Evolutionary conservation across 805 yeast species (phyloP), one percentile per base, ranked within the genome.

Genomic region (Candida sphagnicola): DNA sequence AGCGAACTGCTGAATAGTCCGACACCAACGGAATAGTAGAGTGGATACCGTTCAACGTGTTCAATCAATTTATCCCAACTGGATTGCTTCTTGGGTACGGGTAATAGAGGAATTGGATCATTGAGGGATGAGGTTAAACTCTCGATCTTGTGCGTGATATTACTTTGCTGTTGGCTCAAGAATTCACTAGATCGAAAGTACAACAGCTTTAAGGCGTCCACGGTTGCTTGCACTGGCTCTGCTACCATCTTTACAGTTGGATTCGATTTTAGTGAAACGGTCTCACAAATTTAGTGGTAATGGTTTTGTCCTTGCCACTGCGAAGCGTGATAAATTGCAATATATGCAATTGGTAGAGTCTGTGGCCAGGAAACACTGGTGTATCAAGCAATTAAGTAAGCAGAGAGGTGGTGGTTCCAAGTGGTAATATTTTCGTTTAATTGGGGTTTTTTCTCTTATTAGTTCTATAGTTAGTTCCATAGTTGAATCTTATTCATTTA

Each of bases 181-280:
- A 57, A 53, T 19, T 50, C 52, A 5, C 52, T 26, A 0, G 62
- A 44, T 5, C 38, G 34, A 19, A 43, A 43, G 44, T 57, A 62
- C 15, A 49, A 45, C 10, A 47, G 36, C 33, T 48, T 50, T 18
- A 65, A 45, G 4, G 64, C 51, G 19, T 48, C 57, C 5, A 65
- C 31, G 0, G 72, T 62, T 12, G 68, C 71, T 42, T 52, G 62
- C 4, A 67, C 72, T 4, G 73, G 72, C 49, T 67, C 73, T 1
- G 72, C 72, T n/a, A 65, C 73, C 73, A 67, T 67, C 8, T 29
- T 29, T 26, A 21, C 24, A 10, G n/a, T n/a, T n/a, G n/a, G n/a
- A n/a, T n/a, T n/a, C n/a, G n/a, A n/a, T n/a, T n/a, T n/a, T n/a
- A n/a, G n/a, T n/a, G n/a, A n/a, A n/a, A n/a, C n/a, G n/a, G n/a